These are phyloP conservation scores for Eutypella sp. DNA, from an alignment of 2,329 filamentous ascomycete genomes.

Conservation along the genomic window DNA sequence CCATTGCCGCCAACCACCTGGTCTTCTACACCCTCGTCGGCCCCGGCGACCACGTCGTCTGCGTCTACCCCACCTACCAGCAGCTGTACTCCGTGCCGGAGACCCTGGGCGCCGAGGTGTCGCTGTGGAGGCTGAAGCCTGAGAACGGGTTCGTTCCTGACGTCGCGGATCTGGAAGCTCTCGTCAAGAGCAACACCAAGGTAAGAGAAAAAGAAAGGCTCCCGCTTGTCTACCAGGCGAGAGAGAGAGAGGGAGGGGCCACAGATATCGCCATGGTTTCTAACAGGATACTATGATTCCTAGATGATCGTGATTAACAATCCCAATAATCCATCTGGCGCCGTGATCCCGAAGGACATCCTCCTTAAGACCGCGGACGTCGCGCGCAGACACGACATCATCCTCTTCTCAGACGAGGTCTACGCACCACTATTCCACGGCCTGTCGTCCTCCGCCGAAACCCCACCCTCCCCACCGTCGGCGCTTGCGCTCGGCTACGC, in stretches of 20 bases:
- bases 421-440: slow-evolving; percentile 80
- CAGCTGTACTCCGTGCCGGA: slow-evolving; percentile 73
- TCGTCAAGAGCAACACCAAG: slow-evolving; percentile 68
- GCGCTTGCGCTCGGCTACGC: slow-evolving; percentile 67
- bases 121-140: slow-evolving; percentile 66
- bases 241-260: too few species aligned
- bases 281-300: not conserved
- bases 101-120: slow-evolving; percentile 71
- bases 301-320: slow-evolving; percentile 58
- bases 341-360: slow-evolving; percentile 57
- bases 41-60: slow-evolving; percentile 76
- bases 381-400: slow-evolving; percentile 58
- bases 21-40: slow-evolving; percentile 67
- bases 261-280: too few species aligned
- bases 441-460: slow-evolving; percentile 36
- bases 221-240: too few species aligned
- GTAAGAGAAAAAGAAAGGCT: slow-evolving; percentile 38
- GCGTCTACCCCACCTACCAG: slow-evolving; percentile 83
- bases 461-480: slow-evolving; percentile 52
- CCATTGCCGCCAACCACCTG: slow-evolving; percentile 82
- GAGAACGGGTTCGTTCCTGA: slow-evolving; percentile 64
- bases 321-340: slow-evolving; percentile 78
- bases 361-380: slow-evolving; percentile 59
- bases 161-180: slow-evolving; percentile 56
- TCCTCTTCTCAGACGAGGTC: slow-evolving; percentile 73